Conservation (phyloP, 768 basidiomycete species). For the Tylopilus plumbeoviolaceoides region DNA sequence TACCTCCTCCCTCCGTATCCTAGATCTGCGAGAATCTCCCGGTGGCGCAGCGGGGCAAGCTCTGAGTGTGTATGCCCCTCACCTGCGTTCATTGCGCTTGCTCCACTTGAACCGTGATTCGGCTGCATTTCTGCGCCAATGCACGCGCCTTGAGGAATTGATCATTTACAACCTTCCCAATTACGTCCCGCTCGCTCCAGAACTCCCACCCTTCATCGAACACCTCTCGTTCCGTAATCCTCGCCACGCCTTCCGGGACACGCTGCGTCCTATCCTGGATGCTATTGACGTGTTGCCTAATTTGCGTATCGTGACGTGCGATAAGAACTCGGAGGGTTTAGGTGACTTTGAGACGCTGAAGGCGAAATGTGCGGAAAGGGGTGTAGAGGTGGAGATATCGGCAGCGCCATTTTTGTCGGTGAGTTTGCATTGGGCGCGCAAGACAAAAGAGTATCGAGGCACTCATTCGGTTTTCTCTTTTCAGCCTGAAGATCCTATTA, state of each 20-base stretch:
- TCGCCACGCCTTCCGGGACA: slow-evolving; percentile 15
- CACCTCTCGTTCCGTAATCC: slow-evolving; percentile 38
- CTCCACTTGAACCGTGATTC: slow-evolving; percentile 33
- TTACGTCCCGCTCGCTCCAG: slow-evolving; percentile 27
- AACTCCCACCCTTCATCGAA: slow-evolving; percentile 36
- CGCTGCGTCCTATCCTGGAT: slow-evolving; percentile 28
- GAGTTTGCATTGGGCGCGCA: slow-evolving; percentile 13
- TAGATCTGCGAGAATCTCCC: slow-evolving; percentile 38
- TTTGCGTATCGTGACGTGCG: slow-evolving; percentile 37
- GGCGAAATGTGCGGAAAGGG: slow-evolving; percentile 28
- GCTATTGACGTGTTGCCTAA: slow-evolving; percentile 32
- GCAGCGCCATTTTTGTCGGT: slow-evolving; percentile 35
- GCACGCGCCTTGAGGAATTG: slow-evolving; percentile 39
- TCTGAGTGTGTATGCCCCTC: slow-evolving; percentile 29
- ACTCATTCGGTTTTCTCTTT: neutral
- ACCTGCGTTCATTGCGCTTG: slow-evolving; percentile 43
- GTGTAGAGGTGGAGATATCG: slow-evolving; percentile 27
- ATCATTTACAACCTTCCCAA: slow-evolving; percentile 35
- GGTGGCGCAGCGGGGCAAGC: slow-evolving; percentile 21
- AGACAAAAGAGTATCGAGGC: neutral
- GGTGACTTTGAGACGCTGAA: slow-evolving; percentile 23
- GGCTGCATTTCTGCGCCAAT: slow-evolving; percentile 33
- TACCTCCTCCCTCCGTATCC: slow-evolving; percentile 32
- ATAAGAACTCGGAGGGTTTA: slow-evolving; percentile 19
- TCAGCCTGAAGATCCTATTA: slow-evolving; percentile 38